Evolutionary conservation across 768 basidiomycete species (phyloP).

Genomic region (Sarcodon sp.): DNA sequence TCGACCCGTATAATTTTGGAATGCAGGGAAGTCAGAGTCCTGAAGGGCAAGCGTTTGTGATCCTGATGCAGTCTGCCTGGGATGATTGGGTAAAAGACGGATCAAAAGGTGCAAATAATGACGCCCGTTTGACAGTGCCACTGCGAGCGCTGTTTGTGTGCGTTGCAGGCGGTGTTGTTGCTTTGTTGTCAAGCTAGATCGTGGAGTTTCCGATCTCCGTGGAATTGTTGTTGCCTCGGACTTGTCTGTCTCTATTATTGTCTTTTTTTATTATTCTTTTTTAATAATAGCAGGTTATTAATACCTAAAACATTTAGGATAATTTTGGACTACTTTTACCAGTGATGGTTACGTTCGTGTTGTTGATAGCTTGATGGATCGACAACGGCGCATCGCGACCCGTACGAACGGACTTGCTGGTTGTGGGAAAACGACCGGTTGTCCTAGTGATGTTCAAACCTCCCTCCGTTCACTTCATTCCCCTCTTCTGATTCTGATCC

Average conservation of each 20-base stretch:
- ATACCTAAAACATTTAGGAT: too few species aligned
- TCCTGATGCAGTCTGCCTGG: conserved; percentile 66
- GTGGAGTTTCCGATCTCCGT: background rate
- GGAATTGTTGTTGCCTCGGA: background rate
- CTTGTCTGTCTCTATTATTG: background rate
- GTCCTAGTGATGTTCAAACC: too few species aligned
- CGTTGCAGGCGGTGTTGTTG: background rate
- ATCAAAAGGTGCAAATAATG: conserved; percentile 33
- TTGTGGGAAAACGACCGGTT: background rate
- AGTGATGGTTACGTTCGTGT: too few species aligned
- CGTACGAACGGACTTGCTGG: background rate
- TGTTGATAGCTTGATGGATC: too few species aligned
- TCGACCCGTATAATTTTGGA: conserved; percentile 49
- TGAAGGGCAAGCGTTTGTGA: conserved; percentile 70
- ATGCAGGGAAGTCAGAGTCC: conserved; percentile 41
- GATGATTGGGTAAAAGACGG: conserved; percentile 58
- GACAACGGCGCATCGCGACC: too few species aligned
- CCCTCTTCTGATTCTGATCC: conserved; percentile 6
- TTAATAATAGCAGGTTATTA: too few species aligned
- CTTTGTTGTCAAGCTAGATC: background rate
- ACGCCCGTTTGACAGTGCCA: conserved; percentile 1
- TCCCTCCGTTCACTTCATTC: conserved; percentile 8
- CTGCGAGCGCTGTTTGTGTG: background rate
- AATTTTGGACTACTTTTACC: too few species aligned
- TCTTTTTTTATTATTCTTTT: too few species aligned